Conservation (phyloP, 1,284 basidiomycete species). For the Porogramme epimiltina region DNA sequence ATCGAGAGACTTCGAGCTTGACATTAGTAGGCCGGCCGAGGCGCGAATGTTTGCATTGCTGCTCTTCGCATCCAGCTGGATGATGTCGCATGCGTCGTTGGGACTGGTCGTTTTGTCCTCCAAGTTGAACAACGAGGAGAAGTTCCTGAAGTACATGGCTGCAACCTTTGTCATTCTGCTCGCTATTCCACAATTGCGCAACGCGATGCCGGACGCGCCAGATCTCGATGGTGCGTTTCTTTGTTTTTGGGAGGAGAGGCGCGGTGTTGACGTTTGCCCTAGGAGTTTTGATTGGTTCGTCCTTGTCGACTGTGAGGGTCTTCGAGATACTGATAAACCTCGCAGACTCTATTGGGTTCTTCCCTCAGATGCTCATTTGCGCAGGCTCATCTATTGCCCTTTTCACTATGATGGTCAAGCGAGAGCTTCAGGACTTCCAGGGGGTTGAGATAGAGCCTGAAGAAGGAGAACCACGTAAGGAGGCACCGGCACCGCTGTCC, state of each 20-base stretch:
- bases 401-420: slow-evolving; percentile 44
- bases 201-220: slow-evolving; percentile 60
- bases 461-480: slow-evolving; percentile 17
- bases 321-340: not conserved
- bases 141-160: slow-evolving; percentile 41
- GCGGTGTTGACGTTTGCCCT: not conserved
- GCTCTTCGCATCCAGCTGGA: slow-evolving; percentile 53
- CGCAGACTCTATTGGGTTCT: slow-evolving; percentile 55
- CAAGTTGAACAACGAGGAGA: slow-evolving; percentile 32
- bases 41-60: slow-evolving; percentile 47
- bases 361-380: slow-evolving; percentile 56
- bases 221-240: slow-evolving; percentile 49
- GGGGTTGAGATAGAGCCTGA: not conserved
- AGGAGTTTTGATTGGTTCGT: slow-evolving; percentile 52
- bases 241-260: too few relatives aligned
- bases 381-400: slow-evolving; percentile 43
- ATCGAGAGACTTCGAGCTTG: slow-evolving; percentile 48
- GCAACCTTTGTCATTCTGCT: slow-evolving; percentile 45
- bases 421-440: slow-evolving; percentile 37
- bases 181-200: slow-evolving; percentile 51
- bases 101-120: slow-evolving; percentile 47
- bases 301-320: not conserved
- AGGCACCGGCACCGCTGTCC: slow-evolving; percentile 23
- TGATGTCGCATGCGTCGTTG: slow-evolving; percentile 51
- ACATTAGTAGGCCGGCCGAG: slow-evolving; percentile 44